Percentiles rank a stretch among this genome's conserved stretches.
phyloP scores from a whole-genome alignment of 768 basidiomycete genomes.

The Lactarius trivialis region DNA sequence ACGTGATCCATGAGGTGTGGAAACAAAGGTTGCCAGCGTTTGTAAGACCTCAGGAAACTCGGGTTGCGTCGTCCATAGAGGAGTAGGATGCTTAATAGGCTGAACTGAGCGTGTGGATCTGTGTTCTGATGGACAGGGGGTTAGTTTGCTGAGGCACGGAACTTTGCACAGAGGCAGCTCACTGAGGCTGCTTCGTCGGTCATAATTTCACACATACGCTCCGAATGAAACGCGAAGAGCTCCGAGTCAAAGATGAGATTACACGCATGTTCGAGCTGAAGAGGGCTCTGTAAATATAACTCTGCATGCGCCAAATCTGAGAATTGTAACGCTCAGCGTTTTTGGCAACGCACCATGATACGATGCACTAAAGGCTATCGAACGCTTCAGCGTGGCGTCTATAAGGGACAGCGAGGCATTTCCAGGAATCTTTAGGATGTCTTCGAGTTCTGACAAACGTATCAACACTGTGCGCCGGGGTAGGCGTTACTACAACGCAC shows the following conservation, averaged over 20 bases:
- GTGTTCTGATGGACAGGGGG: conserved; percentile 48
- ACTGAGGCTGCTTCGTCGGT: conserved; percentile 64
- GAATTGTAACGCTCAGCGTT: neutral
- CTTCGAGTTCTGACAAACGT: conserved; percentile 68
- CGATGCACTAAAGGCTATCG: conserved; percentile 68
- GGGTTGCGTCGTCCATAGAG: conserved; percentile 63
- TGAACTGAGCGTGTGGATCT: conserved; percentile 77
- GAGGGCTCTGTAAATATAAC: conserved; percentile 74
- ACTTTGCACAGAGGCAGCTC: conserved; percentile 24
- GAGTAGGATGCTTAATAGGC: conserved; percentile 72
- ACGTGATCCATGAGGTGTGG: conserved; percentile 83
- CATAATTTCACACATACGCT: conserved; percentile 81
- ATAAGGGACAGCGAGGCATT: conserved; percentile 64
- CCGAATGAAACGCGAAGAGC: conserved; percentile 85
- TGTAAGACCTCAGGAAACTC: conserved; percentile 68
- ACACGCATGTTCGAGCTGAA: conserved; percentile 83
- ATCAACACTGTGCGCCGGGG: conserved; percentile 7
- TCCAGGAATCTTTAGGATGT: conserved; percentile 61
- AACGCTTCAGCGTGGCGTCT: conserved; percentile 73
- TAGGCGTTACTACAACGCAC: conserved; percentile 37
- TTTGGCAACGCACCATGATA: conserved; percentile 66
- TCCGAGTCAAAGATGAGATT: conserved; percentile 73
- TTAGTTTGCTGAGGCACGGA: neutral
- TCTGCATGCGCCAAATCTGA: conserved; percentile 39
- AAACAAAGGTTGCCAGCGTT: conserved; percentile 77